Evolutionary conservation across 352 stramenopile species (phyloP), one percentile per base, ranked within the genome.

Genomic region (Globisporangium solare): DNA sequence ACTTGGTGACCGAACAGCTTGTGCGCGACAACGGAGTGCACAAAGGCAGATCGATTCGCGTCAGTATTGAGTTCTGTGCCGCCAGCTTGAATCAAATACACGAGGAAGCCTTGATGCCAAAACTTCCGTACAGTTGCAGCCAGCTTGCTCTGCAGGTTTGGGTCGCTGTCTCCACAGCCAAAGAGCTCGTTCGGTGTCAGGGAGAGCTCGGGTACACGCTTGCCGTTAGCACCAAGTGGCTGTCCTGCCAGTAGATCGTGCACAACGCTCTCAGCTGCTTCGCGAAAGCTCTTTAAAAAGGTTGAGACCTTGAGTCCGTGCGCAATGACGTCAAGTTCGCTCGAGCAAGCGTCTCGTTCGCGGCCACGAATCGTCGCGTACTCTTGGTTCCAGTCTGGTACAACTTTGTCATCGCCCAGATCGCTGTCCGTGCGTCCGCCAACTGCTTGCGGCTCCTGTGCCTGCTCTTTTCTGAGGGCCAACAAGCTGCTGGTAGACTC

Each of bases 1-100:
- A 92, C 11, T 60, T 92, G 71, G 31, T 92, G 64, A 0, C 76
- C 74, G 27, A 79, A 60, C 17, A 79, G 51, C 59, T 67, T 72
- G 45, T 72, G 64, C 18, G 24, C 46, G 3, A 74, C 60, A 7
- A 54, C 54, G 0, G 39, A 24, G 21, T 66, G 40, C 2, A 54
- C 27, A 11, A 35, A 6, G 63, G 61, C 40, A 65, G 43, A 17
- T 64, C 40, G 17, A 17, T 35, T 49, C 22, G 42, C 10, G 32
- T 13, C 37, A 27, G 24, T 27, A 18, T 15, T 35, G 21, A 8
- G 7, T 49, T 17, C 11, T 3, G 10, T 49, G 32, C 11, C 14
- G 18, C 6, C 47, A 43, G 14, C 22, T 11, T 61, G 12, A 20
- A 59, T 47, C 39, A 84, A 27, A 61, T 85, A 88, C 32, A 74